Evolutionary conservation across 306 rosid species (phyloP), one percentile per base, ranked within the genome.

Genomic region (Sphenostylis stenocarpa): DNA sequence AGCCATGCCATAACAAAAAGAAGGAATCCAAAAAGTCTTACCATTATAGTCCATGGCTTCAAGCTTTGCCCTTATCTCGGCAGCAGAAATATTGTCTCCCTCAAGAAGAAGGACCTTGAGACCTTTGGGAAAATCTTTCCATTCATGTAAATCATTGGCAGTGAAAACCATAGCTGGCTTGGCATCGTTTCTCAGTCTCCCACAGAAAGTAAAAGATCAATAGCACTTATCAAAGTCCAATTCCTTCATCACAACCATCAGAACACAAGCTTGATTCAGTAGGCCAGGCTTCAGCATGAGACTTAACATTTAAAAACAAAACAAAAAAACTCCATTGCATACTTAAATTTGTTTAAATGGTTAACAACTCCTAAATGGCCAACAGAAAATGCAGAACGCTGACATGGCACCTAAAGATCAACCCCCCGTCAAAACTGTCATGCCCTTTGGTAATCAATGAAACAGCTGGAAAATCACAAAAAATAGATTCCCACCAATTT

Each of bases 131-230:
- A 93, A 93, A 84, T 93, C 97, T 70, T 90, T 90, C 98, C 97
- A 93, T 60, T 83, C 84, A 63, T 89, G 93, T 81, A 93, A 84
- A 84, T 93, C 97, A 85, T 86, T 91, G 64, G 93, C 90, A 78
- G 90, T 87, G 90, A 90, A 93, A 89, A 93, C 96, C 98, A 93
- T 93, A 87, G 98, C 97, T 93, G 91, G 93, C 82, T 84, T 88
- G 87, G 97, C 99, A 96, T 92, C 91, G 86, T 92, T 90, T 88
- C 96, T 88, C 90, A 78, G 85, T 16, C 81, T 52, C 81, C 73
- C 43, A 55, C 16, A 29, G 60, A 78, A 79, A 69, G 47, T 78
- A 28, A 60, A 63, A 70, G 88, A 85, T 80, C 87, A 72, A 67
- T n/a, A 87, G 82, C 45, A 69, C 75, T 72, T 55, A 70, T 58